Percentiles rank a stretch among this genome's conserved stretches.
Conservation (phyloP, 352 stramenopile genomes). For the Poterioochromonas sp. region DNA sequence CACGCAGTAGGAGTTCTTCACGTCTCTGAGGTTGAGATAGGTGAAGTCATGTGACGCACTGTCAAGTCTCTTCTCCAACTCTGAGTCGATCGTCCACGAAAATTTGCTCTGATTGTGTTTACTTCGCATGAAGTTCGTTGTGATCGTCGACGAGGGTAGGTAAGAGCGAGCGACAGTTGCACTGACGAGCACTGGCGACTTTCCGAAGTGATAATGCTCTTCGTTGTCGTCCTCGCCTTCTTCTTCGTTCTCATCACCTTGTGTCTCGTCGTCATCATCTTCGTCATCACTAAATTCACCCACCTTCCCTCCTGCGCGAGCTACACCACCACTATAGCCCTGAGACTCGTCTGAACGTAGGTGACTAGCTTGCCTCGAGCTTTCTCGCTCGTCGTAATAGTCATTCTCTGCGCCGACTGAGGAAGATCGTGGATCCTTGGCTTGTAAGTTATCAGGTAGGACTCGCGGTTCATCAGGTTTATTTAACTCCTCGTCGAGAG, state of each 20-base stretch:
- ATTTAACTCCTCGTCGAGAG: neutral
- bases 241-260: slow-evolving; percentile 5
- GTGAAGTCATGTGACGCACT: neutral
- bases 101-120: neutral
- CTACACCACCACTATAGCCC: neutral
- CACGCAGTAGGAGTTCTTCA: neutral
- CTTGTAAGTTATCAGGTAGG: neutral
- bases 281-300: neutral
- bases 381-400: neutral
- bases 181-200: neutral
- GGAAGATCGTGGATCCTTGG: neutral
- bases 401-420: neutral
- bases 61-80: neutral
- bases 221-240: neutral
- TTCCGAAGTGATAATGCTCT: neutral
- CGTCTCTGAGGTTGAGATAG: neutral
- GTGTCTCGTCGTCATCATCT: neutral
- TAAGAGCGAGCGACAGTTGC: neutral
- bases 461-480: neutral
- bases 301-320: neutral
- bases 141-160: neutral
- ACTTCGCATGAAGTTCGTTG: too few species aligned
- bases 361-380: neutral
- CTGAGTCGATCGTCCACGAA: neutral
- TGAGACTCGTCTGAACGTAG: neutral